Conservation (phyloP, 2,329 filamentous ascomycete species). For the Ophiostoma piceae region DNA sequence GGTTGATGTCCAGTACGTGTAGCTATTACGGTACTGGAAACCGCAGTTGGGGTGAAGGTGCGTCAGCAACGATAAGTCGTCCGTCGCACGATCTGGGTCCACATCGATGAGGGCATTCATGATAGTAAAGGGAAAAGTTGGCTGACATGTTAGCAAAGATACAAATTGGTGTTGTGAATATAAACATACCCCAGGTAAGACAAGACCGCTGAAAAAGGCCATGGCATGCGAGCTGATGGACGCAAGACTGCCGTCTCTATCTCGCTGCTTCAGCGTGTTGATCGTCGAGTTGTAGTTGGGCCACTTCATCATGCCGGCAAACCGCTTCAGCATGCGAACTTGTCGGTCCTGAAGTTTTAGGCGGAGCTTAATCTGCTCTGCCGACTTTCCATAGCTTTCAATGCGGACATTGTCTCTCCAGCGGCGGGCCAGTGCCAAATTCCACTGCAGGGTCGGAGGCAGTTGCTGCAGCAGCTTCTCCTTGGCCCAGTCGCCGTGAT, state of each 20-base stretch:
- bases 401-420: slow-evolving; percentile 68
- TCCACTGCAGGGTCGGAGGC: slow-evolving; percentile 67
- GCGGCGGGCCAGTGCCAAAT: slow-evolving; percentile 64
- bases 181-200: slow-evolving; percentile 53
- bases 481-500: slow-evolving; percentile 59
- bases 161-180: not conserved
- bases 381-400: slow-evolving; percentile 51
- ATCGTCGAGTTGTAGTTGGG: slow-evolving; percentile 64
- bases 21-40: slow-evolving; percentile 68
- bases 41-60: slow-evolving; percentile 64
- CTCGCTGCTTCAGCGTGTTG: slow-evolving; percentile 55
- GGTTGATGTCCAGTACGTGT: slow-evolving; percentile 69
- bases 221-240: slow-evolving; percentile 64
- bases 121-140: slow-evolving; percentile 65
- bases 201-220: slow-evolving; percentile 70
- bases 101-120: slow-evolving; percentile 76
- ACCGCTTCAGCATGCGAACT: slow-evolving; percentile 61
- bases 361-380: slow-evolving; percentile 56
- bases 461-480: slow-evolving; percentile 59
- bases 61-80: slow-evolving; percentile 60
- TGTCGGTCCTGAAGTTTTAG: slow-evolving; percentile 62
- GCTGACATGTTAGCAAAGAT: slow-evolving; percentile 32
- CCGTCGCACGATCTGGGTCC: slow-evolving; percentile 61
- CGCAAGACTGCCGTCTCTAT: slow-evolving; percentile 54
- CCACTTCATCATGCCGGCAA: slow-evolving; percentile 71